Evolutionary conservation across 441 rosid genomes (phyloP), one percentile per base, ranked within the genome.

Genomic region (Gossypium davidsonii): DNA sequence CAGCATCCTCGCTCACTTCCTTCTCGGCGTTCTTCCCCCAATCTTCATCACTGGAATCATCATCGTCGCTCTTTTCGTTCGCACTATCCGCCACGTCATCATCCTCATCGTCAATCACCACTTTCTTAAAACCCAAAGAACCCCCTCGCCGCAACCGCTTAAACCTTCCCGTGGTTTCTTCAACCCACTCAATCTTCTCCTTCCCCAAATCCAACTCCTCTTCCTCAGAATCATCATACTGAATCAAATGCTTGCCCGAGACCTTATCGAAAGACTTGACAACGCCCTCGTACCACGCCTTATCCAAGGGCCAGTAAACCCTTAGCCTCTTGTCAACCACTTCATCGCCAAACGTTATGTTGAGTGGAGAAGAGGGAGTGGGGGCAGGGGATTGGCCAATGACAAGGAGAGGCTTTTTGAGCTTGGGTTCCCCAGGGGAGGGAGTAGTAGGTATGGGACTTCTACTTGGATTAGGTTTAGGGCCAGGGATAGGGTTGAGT

Each of bases 251-350:
- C 85, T 88, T 93, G 11, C 90, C 85, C 6, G 80, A 81, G 58
- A 52, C 73, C 79, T 83, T 76, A 76, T 87, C 77, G 14, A 79
- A 88, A 26, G 76, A 83, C 53, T 68, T 77, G 53, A 91, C 90
- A 23, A 17, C 68, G 72, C 97, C 99, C 57, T 91, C 94, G 68
- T 91, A 96, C 98, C 97, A 91, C 69, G 73, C 78, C 81, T 88
- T 82, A 80, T 96, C 98, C 89, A 96, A 73, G 67, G 99, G 98
- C 99, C 99, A 96, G 77, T 83, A 91, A 83, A 96, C 90, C 86
- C 83, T 85, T 75, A 96, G 70, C 79, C 90, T 81, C 89, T 76
- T 88, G 6, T 81, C 89, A 53, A 90, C 75, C 6, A 87, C 96
- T 81, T 91, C 97, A 8, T 77, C 81, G 0, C 88, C 96, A 77